Conservation (phyloP, 805 yeast species). For the Candida rishiriensis region DNA sequence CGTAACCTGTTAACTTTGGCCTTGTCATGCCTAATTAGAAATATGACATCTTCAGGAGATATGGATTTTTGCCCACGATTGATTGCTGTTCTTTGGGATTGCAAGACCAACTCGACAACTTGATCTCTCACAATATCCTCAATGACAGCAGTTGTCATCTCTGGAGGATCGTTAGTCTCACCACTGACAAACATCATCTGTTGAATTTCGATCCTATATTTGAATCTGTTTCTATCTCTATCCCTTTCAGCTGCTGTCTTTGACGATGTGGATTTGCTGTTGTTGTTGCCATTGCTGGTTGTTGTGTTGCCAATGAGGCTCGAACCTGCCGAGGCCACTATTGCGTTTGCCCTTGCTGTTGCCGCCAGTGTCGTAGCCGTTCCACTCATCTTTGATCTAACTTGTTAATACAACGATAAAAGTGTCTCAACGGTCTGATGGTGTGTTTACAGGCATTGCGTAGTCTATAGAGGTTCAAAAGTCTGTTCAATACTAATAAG, state of each 20-base stretch:
- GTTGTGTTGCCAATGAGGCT: neutral
- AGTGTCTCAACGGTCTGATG: too few species aligned
- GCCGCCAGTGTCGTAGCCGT: neutral
- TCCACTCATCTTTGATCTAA: constrained; percentile 1
- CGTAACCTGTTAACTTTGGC: constrained; percentile 90
- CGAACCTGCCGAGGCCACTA: neutral
- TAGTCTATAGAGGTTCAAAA: too few species aligned
- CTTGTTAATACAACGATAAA: too few species aligned
- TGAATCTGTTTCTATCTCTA: constrained; percentile 45
- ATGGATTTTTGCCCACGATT: constrained; percentile 79
- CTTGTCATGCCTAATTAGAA: constrained; percentile 84
- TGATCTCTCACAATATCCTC: constrained; percentile 96
- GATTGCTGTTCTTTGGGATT: constrained; percentile 74
- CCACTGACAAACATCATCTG: constrained; percentile 99
- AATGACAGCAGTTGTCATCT: constrained; percentile 84
- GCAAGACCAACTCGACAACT: constrained; percentile 77
- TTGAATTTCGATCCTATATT: constrained; percentile 89
- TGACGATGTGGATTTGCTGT: constrained; percentile 3
- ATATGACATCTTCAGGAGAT: constrained; percentile 89
- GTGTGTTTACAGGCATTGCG: too few species aligned
- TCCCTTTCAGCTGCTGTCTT: constrained; percentile 7
- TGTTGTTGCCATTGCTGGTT: neutral
- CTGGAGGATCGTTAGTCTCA: constrained; percentile 90
- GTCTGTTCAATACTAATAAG: too few species aligned
- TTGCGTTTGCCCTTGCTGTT: constrained; percentile 2